phyloP scores from a whole-genome alignment of 768 basidiomycete genomes.

The Rhodosporidiobolus odoratus region DNA sequence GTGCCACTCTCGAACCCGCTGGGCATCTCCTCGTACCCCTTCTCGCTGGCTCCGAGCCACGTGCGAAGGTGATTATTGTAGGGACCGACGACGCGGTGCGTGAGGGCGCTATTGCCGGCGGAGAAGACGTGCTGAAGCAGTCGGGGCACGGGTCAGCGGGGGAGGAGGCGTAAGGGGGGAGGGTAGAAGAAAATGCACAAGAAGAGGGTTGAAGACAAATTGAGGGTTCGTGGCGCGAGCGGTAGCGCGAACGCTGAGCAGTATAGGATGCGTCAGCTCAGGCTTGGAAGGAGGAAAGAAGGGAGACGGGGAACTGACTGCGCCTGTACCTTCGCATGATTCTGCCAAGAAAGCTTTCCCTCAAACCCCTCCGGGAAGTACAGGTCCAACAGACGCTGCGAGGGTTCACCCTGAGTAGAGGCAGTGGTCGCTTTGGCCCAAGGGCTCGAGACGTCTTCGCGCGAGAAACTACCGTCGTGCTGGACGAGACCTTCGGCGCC shows the following conservation, averaged over 20 bases:
- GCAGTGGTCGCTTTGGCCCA: conserved; percentile 1
- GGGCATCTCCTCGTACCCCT: conserved; percentile 4
- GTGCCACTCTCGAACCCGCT: conserved; percentile 7
- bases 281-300: not conserved
- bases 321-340: conserved; percentile 5
- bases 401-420: conserved; percentile 12
- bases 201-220: conserved; percentile 5
- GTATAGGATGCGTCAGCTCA: no score
- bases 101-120: conserved; percentile 13
- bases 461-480: conserved; percentile 15
- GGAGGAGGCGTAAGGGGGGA: not conserved
- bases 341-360: conserved; percentile 5
- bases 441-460: conserved; percentile 14
- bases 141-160: not conserved
- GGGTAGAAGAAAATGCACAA: not conserved
- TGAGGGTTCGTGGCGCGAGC: conserved; percentile 15
- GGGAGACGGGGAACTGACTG: not conserved
- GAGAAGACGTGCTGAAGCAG: conserved; percentile 16
- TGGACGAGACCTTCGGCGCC: conserved; percentile 18
- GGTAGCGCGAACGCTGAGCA: conserved; percentile 6
- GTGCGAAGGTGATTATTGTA: conserved; percentile 6
- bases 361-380: conserved; percentile 11
- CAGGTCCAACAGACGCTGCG: conserved; percentile 11
- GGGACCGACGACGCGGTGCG: not conserved
- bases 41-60: conserved; percentile 8